Base-by-base conservation (phyloP, 225 moss, liverwort and hornwort genomes). In the Polytrichum formosum region DNA sequence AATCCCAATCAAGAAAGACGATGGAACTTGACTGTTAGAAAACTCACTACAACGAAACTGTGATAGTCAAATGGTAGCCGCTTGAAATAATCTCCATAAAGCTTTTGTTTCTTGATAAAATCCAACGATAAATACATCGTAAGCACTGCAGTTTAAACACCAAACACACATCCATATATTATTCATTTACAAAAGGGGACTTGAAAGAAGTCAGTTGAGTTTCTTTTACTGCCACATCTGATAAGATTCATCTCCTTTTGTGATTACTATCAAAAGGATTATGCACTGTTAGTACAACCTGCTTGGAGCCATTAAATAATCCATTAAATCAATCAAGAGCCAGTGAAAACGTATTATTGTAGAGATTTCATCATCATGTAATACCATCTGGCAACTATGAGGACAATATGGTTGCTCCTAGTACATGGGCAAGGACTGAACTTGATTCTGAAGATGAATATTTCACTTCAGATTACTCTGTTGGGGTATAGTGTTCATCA, bases 1-100 rank as follows among this genome's bases (percentile, higher is more conserved):
- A 56, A 8, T 56, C 37, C 22, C 19, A 30, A 3, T 61, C 61
- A 35, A 58, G 56, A 56, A 56, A n/a, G 13, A 21, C 0, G 13
- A 20, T 58, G 6, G 4, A 21, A 58, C 5, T 21, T 21, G 58
- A 4, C 23, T 28, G 53, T 66, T 55, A 33, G 63, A 63, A 30
- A 21, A 75, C 90, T 82, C 73, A 90, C 91, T 70, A 81, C 73
- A 58, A 94, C 86, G 70, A 94, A 91, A 30, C 78, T 54, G 74
- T 87, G 72, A 68, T 91, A 91, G 67, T 74, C 77, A 56, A 91
- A 78, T 20, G 88, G 88, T 70, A 91, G 78, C 81, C 82, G 63
- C 68, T 74, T 79, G 73, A 91, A 91, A 28, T 65, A 28, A 65
- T 33, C 79, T 59, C 81, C 73, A 63, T 88, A 88, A 17, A 94